These are phyloP conservation scores for Curvularia lunata DNA, from an alignment of 2,329 filamentous ascomycete species.

Conservation along the genomic window DNA sequence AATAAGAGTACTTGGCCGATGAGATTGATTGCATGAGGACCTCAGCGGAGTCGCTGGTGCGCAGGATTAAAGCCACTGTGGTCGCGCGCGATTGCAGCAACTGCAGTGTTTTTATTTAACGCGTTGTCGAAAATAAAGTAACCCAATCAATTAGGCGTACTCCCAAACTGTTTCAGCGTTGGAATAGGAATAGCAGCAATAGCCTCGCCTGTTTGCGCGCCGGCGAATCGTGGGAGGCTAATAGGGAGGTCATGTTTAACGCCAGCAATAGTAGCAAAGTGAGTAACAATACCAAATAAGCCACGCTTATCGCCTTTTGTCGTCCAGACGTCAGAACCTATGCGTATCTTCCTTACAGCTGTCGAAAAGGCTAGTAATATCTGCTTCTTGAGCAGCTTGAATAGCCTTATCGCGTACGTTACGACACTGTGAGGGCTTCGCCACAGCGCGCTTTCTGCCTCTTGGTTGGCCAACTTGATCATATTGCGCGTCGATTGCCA, in stretches of 20 bases:
- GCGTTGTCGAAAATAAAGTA: too few species aligned
- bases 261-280: conserved; percentile 1
- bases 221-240: conserved; percentile 6
- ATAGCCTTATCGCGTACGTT: conserved; percentile 5
- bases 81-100: too few species aligned
- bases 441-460: conserved; percentile 6
- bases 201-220: conserved; percentile 4
- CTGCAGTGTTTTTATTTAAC: too few species aligned
- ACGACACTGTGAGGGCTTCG: not conserved
- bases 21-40: too few species aligned
- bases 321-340: conserved; percentile 10
- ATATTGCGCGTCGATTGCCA: not conserved
- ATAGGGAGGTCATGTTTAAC: conserved; percentile 8
- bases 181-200: not conserved
- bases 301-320: conserved; percentile 7
- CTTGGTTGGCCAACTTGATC: conserved; percentile 10
- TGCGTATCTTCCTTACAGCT: conserved; percentile 10
- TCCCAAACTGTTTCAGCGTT: not conserved
- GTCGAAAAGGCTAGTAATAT: conserved; percentile 1
- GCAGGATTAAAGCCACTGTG: too few species aligned
- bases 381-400: not conserved
- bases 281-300: conserved; percentile 8
- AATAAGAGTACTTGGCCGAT: too few species aligned
- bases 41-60: too few species aligned
- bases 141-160: not conserved